Base-by-base conservation (phyloP, 768 basidiomycete genomes). In the Ramaria sp. region DNA sequence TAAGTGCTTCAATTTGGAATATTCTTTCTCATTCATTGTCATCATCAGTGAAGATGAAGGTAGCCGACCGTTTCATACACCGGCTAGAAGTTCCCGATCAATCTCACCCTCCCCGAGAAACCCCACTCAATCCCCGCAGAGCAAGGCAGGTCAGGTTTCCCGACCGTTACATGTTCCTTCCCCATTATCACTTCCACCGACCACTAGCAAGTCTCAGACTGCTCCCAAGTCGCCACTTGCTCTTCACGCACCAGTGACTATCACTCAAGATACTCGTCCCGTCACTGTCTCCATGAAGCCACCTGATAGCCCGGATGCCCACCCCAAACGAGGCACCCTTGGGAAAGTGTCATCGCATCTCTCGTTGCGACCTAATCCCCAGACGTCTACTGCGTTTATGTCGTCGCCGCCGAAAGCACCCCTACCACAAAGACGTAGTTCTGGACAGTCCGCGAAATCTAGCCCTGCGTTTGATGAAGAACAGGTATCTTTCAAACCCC, bases 151-250 rank as follows among this genome's bases (percentile, higher is more conserved):
- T 24, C 39, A 5, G 22, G 36, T 5, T 28, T 20, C 30, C 5
- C 54, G 54, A 56, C 15, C 64, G 57, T 3, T 69, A 55, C 60
- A 51, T 37, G 58, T 45, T 10, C 58, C 58, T 15, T 59, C 58
- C 4, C 58, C 58, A 0, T 34, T 59, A 8, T 73, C 74, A 5
- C 62, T 75, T 7, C 70, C 73, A 0, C 66, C 69, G 7, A 57
- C 55, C n/a, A 57, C 32, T n/a, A 72, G 71, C 56, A 70, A 62
- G 54, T 43, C 18, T 28, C 6, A 34, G 32, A 3, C 47, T 22
- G 45, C 53, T 15, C 52, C 18, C 16, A 44, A 27, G 10, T 44
- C 41, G 15, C 52, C 47, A 7, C 42, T 30, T 8, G n/a, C 25
- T 22, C 41, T 28, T 24, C 52, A 25, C 28, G 20, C 38, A 18